Base-by-base conservation (phyloP, 495 filamentous ascomycete species). In the Talaromyces ruber region DNA sequence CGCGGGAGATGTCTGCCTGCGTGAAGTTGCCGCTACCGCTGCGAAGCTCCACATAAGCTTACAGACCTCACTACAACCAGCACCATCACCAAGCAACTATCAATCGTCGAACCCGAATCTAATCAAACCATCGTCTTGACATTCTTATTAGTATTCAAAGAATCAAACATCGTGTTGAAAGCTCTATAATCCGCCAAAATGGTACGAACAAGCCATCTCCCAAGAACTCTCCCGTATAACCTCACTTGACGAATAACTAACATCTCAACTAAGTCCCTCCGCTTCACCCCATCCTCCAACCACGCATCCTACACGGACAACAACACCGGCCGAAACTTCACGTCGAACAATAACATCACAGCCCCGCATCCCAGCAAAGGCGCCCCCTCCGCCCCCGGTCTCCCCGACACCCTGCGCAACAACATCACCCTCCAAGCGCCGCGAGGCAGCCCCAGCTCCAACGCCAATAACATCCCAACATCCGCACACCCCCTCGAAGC, bases 401-500 rank as follows among this genome's bases (percentile, higher is more conserved):
- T 97, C 64, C 93, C 91, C 79, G 93, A 98, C 78, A 92, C 87
- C 18, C 88, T 98, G 63, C 91, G 93, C 72, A 79, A 86, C 55
- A 90, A 91, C 74, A 81, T 94, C 67, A 85, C 83, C 47, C 77
- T 78, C 32, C 68, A 81, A n/a, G 70, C 74, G 14, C 69, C 72
- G 60, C 66, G 72, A 59, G 76, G 80, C 70, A 70, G 76, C 61
- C 70, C 79, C 16, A 73, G 79, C 12, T 68, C 81, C 58, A 69
- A 79, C 62, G 63, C 76, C 67, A 43, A 69, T 25, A 28, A 66
- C 11, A 67, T 67, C 47, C 75, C 84, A 4, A 67, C 76, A 47
- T 91, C 88, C 39, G 76, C 87, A 6, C 93, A 98, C 84, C 93
- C 93, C 0, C 90, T 98, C 64, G 94, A 98, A 76, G 76, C 90